Base-by-base conservation (phyloP, 345 rosid genomes). In the Nasturtium officinale region DNA sequence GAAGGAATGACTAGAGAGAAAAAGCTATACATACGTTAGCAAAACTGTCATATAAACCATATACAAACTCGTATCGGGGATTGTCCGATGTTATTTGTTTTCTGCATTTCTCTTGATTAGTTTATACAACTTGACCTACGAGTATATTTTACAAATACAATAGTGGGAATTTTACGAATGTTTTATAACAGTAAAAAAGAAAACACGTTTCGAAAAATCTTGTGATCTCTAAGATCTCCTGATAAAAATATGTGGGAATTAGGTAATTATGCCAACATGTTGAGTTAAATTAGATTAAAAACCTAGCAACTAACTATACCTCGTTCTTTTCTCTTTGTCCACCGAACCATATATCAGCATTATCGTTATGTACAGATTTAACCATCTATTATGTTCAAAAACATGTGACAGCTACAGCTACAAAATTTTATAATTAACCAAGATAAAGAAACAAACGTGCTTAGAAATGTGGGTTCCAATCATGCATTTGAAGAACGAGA, bases 401-500 rank as follows among this genome's bases (percentile, higher is more conserved):
- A 30, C 50, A 61, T 68, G 57, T 68, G 63, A 61, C 69, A 61
- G 23, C 30, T 50, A 23, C 25, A 67, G 67, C 62, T 52, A 61
- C 16, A n/a, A 20, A 9, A 10, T n/a, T 42, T 25, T 20, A 16
- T 29, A 40, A n/a, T n/a, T n/a, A n/a, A n/a, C 23, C 6, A 42
- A 67, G 8, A 30, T 3, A 61, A 67, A 67, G 40, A 60, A 67
- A 43, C 7, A 53, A 75, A 68, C 79, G 43, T 69, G 79, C 75
- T 33, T 46, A 46, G 54, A 62, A 69, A 69, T 69, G 71, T 68
- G 78, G 43, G 46, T 48, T 71, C 37, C 54, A 23, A 65, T 64
- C 65, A 74, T 46, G 40, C 77, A 26, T 37, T 33, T 35, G 38
- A 18, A 43, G 60, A 64, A 51, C 81, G 83, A 65, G 74, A 80